Base-by-base conservation (phyloP, 805 yeast genomes). In the Saccharomyces paradoxus region DNA sequence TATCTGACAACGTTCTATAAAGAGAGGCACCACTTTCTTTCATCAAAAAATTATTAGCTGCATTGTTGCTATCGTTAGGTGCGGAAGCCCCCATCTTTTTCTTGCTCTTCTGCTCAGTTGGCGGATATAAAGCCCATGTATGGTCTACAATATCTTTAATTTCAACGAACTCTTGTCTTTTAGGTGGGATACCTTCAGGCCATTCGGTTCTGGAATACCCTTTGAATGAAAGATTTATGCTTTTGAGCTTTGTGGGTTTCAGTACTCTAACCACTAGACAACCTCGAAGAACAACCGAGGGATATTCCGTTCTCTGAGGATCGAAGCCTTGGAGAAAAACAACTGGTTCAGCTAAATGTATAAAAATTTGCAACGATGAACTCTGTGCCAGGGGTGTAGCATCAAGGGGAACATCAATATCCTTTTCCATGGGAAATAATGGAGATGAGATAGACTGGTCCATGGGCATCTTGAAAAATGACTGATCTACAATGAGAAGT, bases 161-260 rank as follows among this genome's bases (percentile, higher is more conserved):
- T 61, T 94, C 99, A 32, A 70, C 68, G 56, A 80, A 83, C 13
- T 83, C 86, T 17, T 75, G 74, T 60, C 83, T 83, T 66, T 86
- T 88, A 0, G 97, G 97, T 0, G 98, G 98, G 21, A 92, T 91
- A 2, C 99, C 99, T 65, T 94, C 97, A 2, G 97, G 97, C 97
- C 97, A 91, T 57, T 91, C 96, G 0, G 97, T 91, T 59, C 87
- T 77, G 41, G 87, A 80, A 1, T 69, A 65, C 1, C 97, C 97
- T 52, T 77, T 77, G 61, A 91, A 82, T 1, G 76, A 73, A 50
- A 91, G 73, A 4, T 73, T 67, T 12, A 91, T 80, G 21, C 79
- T 67, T 68, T 86, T 88, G 56, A 91, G 73, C 66, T 83, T 87
- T 29, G 84, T 76, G 0, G 92, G 84, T 63, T 89, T 89, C 49